Evolutionary conservation across 169 alveolate species (phyloP).

Genomic region (Cryptosporidium viatorum): DNA sequence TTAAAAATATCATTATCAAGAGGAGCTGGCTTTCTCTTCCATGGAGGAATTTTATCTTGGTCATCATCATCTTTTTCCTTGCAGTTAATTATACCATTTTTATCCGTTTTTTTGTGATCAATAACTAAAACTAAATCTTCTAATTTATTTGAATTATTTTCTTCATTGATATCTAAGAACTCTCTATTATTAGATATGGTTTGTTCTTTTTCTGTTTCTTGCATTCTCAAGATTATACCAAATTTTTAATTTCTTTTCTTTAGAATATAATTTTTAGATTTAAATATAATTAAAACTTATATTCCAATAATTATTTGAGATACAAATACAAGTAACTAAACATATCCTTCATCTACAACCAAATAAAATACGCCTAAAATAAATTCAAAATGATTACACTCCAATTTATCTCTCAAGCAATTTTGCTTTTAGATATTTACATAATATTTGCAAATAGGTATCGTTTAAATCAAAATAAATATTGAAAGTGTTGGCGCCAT

Average conservation of each 20-base stretch:
- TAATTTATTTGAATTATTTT: neutral
- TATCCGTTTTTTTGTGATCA: neutral
- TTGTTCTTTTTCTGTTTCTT: neutral
- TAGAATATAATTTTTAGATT: neutral
- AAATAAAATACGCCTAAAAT: neutral
- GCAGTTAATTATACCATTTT: neutral
- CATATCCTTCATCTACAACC: neutral
- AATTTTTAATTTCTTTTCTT: neutral
- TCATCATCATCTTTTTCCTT: neutral
- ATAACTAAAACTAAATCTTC: neutral
- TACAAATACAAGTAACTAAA: neutral
- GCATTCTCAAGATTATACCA: neutral
- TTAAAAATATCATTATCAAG: neutral
- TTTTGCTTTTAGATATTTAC: neutral
- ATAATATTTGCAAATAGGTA: neutral
- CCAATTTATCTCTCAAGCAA: neutral
- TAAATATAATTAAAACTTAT: neutral
- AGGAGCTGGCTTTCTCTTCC: conserved; percentile 28
- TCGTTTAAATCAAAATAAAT: neutral
- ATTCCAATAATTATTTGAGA: neutral
- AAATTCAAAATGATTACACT: neutral
- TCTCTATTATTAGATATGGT: neutral
- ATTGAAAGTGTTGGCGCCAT: neutral
- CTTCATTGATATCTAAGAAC: conserved; percentile 17
- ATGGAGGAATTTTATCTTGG: conserved; percentile 38